These are phyloP conservation scores for Camelina hispida DNA, from an alignment of 345 rosid species.

Conservation along the genomic window DNA sequence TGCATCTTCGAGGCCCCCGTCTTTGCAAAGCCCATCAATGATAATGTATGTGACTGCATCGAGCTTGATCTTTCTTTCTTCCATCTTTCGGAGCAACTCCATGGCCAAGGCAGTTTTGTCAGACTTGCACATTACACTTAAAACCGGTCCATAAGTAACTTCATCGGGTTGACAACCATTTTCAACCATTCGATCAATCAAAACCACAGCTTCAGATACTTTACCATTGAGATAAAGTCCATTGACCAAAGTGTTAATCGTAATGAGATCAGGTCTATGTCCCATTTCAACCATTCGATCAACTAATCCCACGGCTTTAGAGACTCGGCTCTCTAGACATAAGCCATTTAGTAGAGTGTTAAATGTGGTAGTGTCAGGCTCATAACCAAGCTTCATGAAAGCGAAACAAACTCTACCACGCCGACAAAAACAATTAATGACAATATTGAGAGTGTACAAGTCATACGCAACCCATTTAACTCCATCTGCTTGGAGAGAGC, in stretches of 20 bases:
- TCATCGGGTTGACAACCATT: background rate
- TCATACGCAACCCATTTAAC: background rate
- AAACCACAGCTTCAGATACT: background rate
- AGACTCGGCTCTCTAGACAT: too few relatives aligned
- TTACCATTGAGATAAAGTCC: background rate
- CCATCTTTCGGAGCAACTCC: background rate
- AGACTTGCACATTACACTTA: background rate
- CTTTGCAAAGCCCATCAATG: background rate
- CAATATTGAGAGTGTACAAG: background rate
- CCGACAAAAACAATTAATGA: slow-evolving; percentile 10
- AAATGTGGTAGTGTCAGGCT: too few relatives aligned
- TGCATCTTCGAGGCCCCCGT: background rate
- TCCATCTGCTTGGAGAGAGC: background rate
- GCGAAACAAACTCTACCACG: background rate
- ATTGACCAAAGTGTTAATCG: too few relatives aligned
- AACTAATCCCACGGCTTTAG: too few relatives aligned
- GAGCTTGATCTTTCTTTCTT: background rate
- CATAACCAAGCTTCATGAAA: background rate
- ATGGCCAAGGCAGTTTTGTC: background rate
- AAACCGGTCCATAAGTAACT: background rate
- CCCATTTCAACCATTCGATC: background rate
- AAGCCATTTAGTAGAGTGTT: too few relatives aligned
- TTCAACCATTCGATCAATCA: background rate
- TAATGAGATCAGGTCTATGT: background rate
- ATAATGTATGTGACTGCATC: background rate